Conservation (phyloP, 202 grass and related monocot species). For the Eragrostis tef region DNA sequence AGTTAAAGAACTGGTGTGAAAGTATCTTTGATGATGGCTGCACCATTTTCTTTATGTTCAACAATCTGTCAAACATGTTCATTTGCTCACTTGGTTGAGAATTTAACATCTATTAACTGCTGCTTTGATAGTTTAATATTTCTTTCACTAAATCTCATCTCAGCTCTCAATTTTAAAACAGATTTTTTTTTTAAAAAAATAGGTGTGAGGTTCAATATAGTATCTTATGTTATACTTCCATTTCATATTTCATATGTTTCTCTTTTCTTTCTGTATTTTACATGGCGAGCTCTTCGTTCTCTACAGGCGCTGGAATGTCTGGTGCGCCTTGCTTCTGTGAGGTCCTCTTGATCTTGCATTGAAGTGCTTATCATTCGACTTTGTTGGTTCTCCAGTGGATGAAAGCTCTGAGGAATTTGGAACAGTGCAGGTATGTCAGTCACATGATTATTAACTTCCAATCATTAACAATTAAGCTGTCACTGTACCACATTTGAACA, state of each 20-base stretch:
- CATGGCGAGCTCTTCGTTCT: constrained; percentile 35
- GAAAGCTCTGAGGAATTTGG: constrained; percentile 99
- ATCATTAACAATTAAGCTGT: constrained; percentile 11
- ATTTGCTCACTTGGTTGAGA: background rate
- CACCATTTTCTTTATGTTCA: background rate
- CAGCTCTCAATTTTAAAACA: background rate
- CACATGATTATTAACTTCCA: constrained; percentile 37
- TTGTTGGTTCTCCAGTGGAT: constrained; percentile 92
- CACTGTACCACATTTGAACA: background rate
- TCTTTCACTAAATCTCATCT: background rate
- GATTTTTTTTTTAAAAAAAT: constrained; percentile 1
- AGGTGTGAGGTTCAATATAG: constrained; percentile 11
- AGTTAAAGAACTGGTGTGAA: background rate
- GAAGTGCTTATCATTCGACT: constrained; percentile 97
- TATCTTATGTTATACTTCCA: constrained; percentile 31
- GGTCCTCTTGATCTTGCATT: constrained; percentile 87
- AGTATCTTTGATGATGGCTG: constrained; percentile 23
- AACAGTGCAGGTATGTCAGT: constrained; percentile 80
- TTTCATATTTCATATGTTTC: constrained; percentile 13
- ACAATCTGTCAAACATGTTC: constrained; percentile 27
- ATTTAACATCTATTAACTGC: constrained; percentile 1
- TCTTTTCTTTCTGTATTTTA: constrained; percentile 6
- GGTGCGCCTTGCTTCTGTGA: constrained; percentile 93
- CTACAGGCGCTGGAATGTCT: constrained; percentile 92
- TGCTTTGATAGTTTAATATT: constrained; percentile 1